Base-by-base conservation (phyloP, 2,329 filamentous ascomycete species). In the Sphaerulina populicola region DNA sequence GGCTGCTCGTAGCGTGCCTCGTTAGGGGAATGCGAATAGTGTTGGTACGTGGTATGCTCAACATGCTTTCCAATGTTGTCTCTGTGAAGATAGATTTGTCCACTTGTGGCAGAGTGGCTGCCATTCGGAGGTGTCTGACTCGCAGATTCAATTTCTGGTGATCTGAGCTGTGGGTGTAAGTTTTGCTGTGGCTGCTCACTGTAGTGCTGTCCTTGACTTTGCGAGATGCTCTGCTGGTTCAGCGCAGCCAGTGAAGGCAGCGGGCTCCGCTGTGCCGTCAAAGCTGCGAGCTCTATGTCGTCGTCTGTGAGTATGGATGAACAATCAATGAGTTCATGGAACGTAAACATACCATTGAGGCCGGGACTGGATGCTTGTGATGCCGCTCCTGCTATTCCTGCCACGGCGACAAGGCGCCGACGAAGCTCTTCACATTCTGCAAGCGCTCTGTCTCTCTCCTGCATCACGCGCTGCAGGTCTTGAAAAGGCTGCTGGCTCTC, bases 401-500 rank as follows among this genome's bases (percentile, higher is more conserved):
- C 61, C 7, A 66, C 60, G 3, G 56, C 55, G 23, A 51, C 57
- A 59, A 94, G 70, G 30, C 82, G 78, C 64, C 79, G 76, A 63
- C 82, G 83, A 57, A 94, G 83, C 57, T 90, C 85, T 54, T 80
- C 79, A 71, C 93, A 91, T 70, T 94, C 88, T 30, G 80, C 79
- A 70, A 88, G 80, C 47, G 88, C 80, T 11, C 78, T 77, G 64
- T 91, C 85, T 42, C 66, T 60, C 68, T 88, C 82, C 30, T 80
- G 76, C 49, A 91, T 69, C 8, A 82, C 86, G 27, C 80, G 75
- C 68, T 94, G 87, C 15, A 94, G 77, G 65, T 95, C 88, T 65
- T 87, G 83, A 61, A 89, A 90, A 0, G 88, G 87, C 67, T 90
- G 82, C 69, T 88, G 85, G 51, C 78, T 83, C 51, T 86, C 86